These are phyloP conservation scores for Hysterangium stoloniferum DNA, from an alignment of 768 basidiomycete species.

Conservation along the genomic window DNA sequence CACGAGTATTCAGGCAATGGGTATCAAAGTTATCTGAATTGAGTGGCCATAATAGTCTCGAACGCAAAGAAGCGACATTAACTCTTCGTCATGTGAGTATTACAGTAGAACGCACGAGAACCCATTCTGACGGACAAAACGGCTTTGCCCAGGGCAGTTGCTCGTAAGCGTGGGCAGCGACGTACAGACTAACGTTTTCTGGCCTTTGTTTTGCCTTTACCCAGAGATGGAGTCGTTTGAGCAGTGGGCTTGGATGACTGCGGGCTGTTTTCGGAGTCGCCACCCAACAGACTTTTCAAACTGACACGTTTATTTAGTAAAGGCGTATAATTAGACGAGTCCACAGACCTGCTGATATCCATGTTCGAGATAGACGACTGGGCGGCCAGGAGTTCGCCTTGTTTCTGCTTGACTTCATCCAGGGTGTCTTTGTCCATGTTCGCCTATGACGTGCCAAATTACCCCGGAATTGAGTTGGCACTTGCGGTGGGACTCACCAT, in stretches of 20 bases:
- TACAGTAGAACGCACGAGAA: too few species aligned
- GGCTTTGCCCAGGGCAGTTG: too few species aligned
- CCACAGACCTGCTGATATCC: constrained; percentile 49
- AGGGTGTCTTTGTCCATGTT: constrained; percentile 65
- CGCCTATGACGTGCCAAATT: constrained; percentile 42
- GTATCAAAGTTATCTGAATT: not conserved
- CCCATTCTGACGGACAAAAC: too few species aligned
- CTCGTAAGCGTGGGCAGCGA: not conserved
- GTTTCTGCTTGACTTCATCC: constrained; percentile 55
- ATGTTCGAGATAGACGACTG: constrained; percentile 53
- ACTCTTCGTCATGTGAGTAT: too few species aligned
- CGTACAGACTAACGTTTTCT: not conserved
- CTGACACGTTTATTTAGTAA: not conserved
- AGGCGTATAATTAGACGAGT: not conserved
- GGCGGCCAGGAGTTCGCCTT: constrained; percentile 45
- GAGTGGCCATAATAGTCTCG: too few species aligned
- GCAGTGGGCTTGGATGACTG: not conserved
- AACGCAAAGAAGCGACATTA: too few species aligned
- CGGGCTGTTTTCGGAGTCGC: not conserved
- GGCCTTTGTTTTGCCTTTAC: constrained; percentile 3
- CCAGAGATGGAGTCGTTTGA: not conserved
- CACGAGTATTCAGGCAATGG: not conserved
- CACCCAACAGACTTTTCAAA: not conserved
- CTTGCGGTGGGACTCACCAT: constrained; percentile 44
- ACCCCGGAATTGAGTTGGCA: not conserved